Percentiles rank a stretch among this genome's conserved stretches.
These are phyloP conservation scores for Onygenales sp. DNA, from an alignment of 2,329 filamentous ascomycete genomes.

Conservation along the genomic window DNA sequence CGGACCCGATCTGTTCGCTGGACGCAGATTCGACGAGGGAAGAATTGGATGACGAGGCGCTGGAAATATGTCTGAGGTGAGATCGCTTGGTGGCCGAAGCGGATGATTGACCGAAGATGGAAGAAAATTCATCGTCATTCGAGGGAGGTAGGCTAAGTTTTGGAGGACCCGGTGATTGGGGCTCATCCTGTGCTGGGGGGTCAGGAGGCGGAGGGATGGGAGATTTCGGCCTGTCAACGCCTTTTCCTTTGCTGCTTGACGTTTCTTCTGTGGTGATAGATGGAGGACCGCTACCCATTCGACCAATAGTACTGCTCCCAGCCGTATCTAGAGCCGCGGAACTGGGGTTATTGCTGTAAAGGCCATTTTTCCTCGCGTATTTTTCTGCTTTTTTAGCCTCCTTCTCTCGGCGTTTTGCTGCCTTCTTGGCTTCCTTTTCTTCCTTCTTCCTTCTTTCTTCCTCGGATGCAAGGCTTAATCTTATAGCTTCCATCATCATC, in stretches of 20 bases:
- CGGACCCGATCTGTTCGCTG: constrained; percentile 34
- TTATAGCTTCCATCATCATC: constrained; percentile 97
- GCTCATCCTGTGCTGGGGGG: constrained; percentile 20
- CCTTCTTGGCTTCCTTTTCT: constrained; percentile 70
- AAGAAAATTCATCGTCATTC: constrained; percentile 13
- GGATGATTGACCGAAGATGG: constrained; percentile 32
- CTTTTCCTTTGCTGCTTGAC: constrained; percentile 56
- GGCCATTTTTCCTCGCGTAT: constrained; percentile 54
- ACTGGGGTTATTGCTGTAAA: constrained; percentile 49
- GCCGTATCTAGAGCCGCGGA: constrained; percentile 48
- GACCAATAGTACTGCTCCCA: constrained; percentile 26
- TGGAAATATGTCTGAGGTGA: constrained; percentile 74
- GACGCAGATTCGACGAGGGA: constrained; percentile 58
- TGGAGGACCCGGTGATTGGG: constrained; percentile 20
- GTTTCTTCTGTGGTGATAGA: constrained; percentile 27
- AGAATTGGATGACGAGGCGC: constrained; percentile 72
- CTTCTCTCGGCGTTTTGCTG: constrained; percentile 77
- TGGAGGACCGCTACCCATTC: constrained; percentile 27
- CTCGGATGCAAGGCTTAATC: constrained; percentile 81
- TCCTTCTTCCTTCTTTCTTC: constrained; percentile 83
- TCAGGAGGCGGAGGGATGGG: constrained; percentile 10
- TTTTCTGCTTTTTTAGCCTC: constrained; percentile 68
- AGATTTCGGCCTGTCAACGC: constrained; percentile 46
- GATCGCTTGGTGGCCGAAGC: constrained; percentile 53
- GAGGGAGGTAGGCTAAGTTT: constrained; percentile 11